Conservation (phyloP, 2,329 filamentous ascomycete species). For the Beauveria varroae region DNA sequence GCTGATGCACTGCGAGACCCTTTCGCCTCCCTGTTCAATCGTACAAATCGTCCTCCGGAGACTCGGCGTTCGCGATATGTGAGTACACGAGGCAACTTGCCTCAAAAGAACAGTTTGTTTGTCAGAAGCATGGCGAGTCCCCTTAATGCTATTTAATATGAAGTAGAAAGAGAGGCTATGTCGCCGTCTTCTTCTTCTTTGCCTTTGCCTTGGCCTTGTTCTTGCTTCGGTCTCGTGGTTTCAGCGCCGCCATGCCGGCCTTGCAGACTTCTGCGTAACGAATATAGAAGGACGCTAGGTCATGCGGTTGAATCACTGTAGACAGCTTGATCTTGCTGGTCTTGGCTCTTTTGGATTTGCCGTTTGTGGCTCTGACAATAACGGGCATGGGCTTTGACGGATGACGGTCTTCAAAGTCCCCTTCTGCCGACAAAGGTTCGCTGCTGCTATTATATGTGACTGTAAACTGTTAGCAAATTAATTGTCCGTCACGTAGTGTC, state of each 20-base stretch:
- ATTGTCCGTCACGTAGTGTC: not conserved
- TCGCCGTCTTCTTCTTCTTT: constrained; percentile 55
- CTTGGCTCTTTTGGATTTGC: constrained; percentile 54
- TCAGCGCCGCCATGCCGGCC: constrained; percentile 76
- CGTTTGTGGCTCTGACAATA: constrained; percentile 78
- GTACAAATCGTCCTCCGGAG: no score
- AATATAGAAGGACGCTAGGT: constrained; percentile 72
- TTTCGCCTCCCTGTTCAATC: no score
- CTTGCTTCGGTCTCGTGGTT: constrained; percentile 89
- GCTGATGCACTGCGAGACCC: no score
- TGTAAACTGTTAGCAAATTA: constrained; percentile 15
- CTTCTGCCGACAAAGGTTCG: constrained; percentile 34
- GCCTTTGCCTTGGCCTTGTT: constrained; percentile 73
- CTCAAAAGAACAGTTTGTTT: not conserved
- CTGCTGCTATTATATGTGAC: constrained; percentile 38
- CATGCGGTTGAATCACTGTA: constrained; percentile 70
- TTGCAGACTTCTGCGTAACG: constrained; percentile 90
- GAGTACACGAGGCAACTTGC: no score
- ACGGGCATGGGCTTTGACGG: constrained; percentile 58
- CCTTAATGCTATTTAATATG: not conserved
- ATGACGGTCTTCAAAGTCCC: constrained; percentile 53
- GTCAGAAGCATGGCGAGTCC: not conserved
- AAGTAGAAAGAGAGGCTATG: constrained; percentile 11
- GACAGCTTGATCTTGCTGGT: constrained; percentile 64
- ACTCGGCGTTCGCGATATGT: no score